These are phyloP conservation scores for Pseudonitzschia delicatissima DNA, from an alignment of 108 stramenopile genomes.

Conservation along the genomic window DNA sequence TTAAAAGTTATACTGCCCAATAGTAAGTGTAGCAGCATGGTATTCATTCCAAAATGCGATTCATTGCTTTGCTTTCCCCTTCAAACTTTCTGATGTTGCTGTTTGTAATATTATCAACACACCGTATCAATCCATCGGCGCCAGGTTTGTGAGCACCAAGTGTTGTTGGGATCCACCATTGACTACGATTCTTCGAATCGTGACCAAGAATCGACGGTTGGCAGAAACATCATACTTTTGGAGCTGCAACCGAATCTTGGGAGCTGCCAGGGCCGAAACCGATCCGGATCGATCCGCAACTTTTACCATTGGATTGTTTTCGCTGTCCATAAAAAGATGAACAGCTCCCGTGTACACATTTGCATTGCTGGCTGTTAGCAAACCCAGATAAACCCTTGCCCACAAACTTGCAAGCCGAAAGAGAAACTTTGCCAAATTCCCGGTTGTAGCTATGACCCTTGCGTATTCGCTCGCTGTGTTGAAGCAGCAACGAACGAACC, in stretches of 20 bases:
- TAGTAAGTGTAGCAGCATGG: not conserved
- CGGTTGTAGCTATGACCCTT: conserved; percentile 45
- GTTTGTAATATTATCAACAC: too few relatives aligned
- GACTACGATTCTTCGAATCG: not conserved
- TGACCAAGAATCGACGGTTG: not conserved
- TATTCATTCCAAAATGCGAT: too few relatives aligned
- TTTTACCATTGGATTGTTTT: not conserved
- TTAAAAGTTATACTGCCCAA: not conserved
- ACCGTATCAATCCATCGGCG: not conserved
- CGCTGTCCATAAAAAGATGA: not conserved
- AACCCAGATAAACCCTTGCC: conserved; percentile 3
- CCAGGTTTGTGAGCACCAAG: conserved; percentile 4
- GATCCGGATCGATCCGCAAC: conserved; percentile 2
- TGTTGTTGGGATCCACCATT: not conserved
- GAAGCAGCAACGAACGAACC: conserved; percentile 45
- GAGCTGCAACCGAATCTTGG: not conserved
- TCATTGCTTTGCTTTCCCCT: too few relatives aligned
- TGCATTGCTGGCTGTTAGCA: not conserved
- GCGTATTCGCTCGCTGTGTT: conserved; percentile 48
- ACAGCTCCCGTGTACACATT: not conserved
- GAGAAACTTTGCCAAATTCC: not conserved
- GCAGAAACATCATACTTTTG: not conserved
- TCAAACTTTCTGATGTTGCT: too few relatives aligned
- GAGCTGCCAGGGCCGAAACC: not conserved
- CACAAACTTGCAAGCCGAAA: not conserved